Evolutionary conservation across 164 flowering plant genomes (phyloP), one percentile per base, ranked within the genome.

Genomic region (Kingdonia uniflora): DNA sequence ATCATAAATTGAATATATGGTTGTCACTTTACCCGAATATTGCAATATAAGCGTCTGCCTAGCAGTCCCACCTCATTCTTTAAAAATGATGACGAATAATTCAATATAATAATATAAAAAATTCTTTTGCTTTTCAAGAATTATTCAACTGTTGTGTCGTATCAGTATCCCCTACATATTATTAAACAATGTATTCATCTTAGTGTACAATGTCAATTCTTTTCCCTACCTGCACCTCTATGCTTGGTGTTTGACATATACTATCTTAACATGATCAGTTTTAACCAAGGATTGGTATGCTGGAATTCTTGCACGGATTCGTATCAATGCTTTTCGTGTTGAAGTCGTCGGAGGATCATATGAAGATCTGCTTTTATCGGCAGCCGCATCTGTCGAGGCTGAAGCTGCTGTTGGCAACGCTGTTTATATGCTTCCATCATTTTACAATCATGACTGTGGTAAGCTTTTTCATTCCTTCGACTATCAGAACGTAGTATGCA

Each of bases 261-360:
- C 21, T 68, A 80, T 81, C 66, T 79, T 85, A 76, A 76, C 82
- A 41, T 64, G 42, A 2, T 42, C 66, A 92, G 98, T 92, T 67
- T 58, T 85, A 49, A 82, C 79, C 50, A 76, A 78, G 55, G 65
- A 85, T 57, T 92, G 98, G 96, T 92, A 87, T 60, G 62, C 59
- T 52, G 66, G 67, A 40, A 76, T 80, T 51, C 71, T 92, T 74
- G 87, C 94, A 44, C 78, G 94, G 44, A 76, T 92, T 49, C 87
- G 89, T 42, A 82, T 88, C 55, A 87, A 88, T 79, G 82, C 95
- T 8, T 92, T 92, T 60, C 98, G 94, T 1, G 61, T 92, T 69
- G 96, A 85, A 56, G 63, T 87, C 73, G 74, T 71, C 58, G 75
- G 79, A 49, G 85, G 84, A 61, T 66, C 68, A 14, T 82, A 77